Evolutionary conservation across 2,329 filamentous ascomycete genomes (phyloP), one percentile per base, ranked within the genome.

Genomic region (Huntiella savannae): DNA sequence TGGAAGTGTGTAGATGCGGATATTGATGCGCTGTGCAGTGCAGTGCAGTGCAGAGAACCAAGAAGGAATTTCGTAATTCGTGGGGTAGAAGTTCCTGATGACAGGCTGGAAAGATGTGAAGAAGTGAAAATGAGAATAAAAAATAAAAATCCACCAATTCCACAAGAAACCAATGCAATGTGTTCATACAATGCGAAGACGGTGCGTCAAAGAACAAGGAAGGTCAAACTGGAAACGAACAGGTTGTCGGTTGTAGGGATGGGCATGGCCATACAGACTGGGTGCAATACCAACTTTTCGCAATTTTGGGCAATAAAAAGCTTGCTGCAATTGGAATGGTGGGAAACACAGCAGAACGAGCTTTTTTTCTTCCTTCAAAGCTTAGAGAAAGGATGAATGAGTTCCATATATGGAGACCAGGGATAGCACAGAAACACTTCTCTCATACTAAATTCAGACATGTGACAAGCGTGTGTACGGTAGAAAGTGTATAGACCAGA

Each of bases 271-370:
- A 40, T 40, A 22, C 37, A 13, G 37, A 17, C 16, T 22, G 19
- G 37, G 22, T 6, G 35, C n/a, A 13, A 37, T 13, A 37, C 5
- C 15, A 40, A 16, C 16, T 16, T 16, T 40, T 2, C 5, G 15
- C 37, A 17, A 17, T 13, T 12, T 17, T 17, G 37, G 37, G 22
- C 12, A 45, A 40, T 34, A 40, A 16, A 46, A 32, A 4, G 36
- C 28, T 13, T 28, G 37, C 33, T 33, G 40, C 40, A 43, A 43
- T 42, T 13, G 39, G 45, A 37, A 47, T 42, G 33, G 45, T 47
- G 45, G 41, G 16, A 28, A 28, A 10, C 22, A 28, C 8, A 10
- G 3, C 22, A 28, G 22, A 28, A 10, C 22, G 22, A 28, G 7
- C 22, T 28, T 28, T 28, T 28, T 28, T 8, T 10, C 22, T 28